These are phyloP conservation scores for Laburnicola sp. DNA, from an alignment of 2,329 filamentous ascomycete genomes.

Conservation along the genomic window DNA sequence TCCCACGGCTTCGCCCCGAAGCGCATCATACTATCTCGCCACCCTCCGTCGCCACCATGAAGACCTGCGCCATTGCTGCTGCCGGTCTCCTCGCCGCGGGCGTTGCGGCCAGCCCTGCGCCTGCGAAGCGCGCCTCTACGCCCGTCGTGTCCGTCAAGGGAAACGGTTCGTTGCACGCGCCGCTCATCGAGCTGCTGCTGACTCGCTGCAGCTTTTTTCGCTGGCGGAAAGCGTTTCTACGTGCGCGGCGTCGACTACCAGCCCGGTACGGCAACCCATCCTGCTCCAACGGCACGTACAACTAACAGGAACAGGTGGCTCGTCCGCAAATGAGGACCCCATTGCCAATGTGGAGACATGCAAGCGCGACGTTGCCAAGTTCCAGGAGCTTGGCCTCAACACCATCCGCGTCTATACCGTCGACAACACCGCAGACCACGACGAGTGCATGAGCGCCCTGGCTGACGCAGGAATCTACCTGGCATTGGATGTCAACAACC, in stretches of 20 bases:
- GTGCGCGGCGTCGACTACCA: slow-evolving; percentile 68
- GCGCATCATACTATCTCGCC: slow-evolving; percentile 9
- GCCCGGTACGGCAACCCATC: slow-evolving; percentile 47
- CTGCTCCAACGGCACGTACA: neutral
- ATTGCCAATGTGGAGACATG: slow-evolving; percentile 72
- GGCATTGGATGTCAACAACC: slow-evolving; percentile 89
- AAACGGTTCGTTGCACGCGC: slow-evolving; percentile 52
- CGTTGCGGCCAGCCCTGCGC: slow-evolving; percentile 49
- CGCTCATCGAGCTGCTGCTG: slow-evolving; percentile 21
- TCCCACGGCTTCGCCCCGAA: slow-evolving; percentile 13
- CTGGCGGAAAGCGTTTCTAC: slow-evolving; percentile 63
- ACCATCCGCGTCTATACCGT: slow-evolving; percentile 90
- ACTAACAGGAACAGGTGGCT: slow-evolving; percentile 53
- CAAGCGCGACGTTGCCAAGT: slow-evolving; percentile 77
- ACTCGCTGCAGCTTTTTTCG: slow-evolving; percentile 58
- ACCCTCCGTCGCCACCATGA: slow-evolving; percentile 51
- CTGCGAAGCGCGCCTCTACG: slow-evolving; percentile 43
- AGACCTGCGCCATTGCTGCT: slow-evolving; percentile 53
- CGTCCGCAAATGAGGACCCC: slow-evolving; percentile 68
- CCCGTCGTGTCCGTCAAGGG: slow-evolving; percentile 63
- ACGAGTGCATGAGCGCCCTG: slow-evolving; percentile 80
- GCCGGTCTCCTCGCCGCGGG: slow-evolving; percentile 53
- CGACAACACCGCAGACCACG: slow-evolving; percentile 81
- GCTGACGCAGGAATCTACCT: slow-evolving; percentile 88
- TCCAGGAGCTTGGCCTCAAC: slow-evolving; percentile 86